These are phyloP conservation scores for Curvularia hawaiiensis DNA, from an alignment of 2,329 filamentous ascomycete species.

Conservation along the genomic window DNA sequence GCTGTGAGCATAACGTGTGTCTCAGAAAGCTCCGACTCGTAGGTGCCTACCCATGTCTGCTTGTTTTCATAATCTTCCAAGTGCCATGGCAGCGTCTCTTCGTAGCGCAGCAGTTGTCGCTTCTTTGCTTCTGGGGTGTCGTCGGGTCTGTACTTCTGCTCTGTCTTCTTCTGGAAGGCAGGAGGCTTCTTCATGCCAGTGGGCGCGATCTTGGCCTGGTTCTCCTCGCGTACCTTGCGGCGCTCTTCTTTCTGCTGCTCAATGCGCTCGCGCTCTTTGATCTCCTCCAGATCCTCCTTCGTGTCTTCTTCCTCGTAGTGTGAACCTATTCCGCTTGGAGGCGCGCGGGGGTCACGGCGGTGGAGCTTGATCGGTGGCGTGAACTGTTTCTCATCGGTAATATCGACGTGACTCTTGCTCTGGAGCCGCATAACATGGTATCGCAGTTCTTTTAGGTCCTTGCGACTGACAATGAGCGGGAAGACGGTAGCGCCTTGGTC, in stretches of 20 bases:
- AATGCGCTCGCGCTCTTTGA: conserved; percentile 65
- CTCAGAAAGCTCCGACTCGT: conserved; percentile 86
- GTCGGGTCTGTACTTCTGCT: conserved; percentile 84
- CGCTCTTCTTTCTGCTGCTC: conserved; percentile 72
- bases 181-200: conserved; percentile 71
- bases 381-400: conserved; percentile 81
- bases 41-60: conserved; percentile 90
- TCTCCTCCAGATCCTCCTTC: conserved; percentile 69
- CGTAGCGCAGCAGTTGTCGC: conserved; percentile 72
- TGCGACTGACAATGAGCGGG: conserved; percentile 83
- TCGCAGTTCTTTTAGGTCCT: conserved; percentile 76
- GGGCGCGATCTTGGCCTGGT: conserved; percentile 91
- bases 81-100: conserved; percentile 96
- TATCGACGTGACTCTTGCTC: conserved; percentile 63
- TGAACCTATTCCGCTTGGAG: conserved; percentile 56
- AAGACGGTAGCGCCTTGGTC: conserved; percentile 32
- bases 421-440: conserved; percentile 88
- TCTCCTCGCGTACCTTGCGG: conserved; percentile 83
- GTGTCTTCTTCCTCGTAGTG: conserved; percentile 58
- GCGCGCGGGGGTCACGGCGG: conserved; percentile 76
- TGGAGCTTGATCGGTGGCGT: conserved; percentile 87
- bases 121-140: conserved; percentile 74
- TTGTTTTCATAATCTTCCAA: conserved; percentile 95
- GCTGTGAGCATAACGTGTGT: conserved; percentile 72
- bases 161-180: conserved; percentile 75